Evolutionary conservation across 495 filamentous ascomycete species (phyloP).

Genomic region (Hypoxylon fuscum): DNA sequence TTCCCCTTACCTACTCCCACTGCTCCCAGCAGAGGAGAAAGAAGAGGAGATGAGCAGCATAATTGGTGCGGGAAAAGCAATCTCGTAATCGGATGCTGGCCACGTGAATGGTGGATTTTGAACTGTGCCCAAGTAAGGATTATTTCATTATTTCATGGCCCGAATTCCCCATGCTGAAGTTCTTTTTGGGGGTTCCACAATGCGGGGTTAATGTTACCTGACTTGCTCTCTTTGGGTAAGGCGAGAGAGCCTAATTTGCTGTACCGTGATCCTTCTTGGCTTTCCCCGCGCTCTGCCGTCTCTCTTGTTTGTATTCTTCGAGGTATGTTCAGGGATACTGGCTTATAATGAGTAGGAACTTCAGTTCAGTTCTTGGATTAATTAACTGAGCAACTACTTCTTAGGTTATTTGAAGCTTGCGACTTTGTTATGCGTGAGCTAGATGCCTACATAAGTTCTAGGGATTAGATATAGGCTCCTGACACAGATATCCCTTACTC

Average conservation of each 20-base stretch:
- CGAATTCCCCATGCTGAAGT: conserved; percentile 30
- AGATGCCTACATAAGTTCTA: too few relatives aligned
- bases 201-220: conserved; percentile 28
- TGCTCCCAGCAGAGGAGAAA: neutral
- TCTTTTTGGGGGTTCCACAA: conserved; percentile 23
- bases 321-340: too few relatives aligned
- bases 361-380: too few relatives aligned
- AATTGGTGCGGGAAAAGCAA: conserved; percentile 17
- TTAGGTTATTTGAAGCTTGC: too few relatives aligned
- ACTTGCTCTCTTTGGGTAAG: conserved; percentile 5
- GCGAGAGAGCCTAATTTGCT: conserved; percentile 10
- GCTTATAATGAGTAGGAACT: too few relatives aligned
- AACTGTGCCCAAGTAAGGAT: conserved; percentile 15
- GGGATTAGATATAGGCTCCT: too few relatives aligned
- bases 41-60: conserved; percentile 2
- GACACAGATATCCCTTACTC: too few relatives aligned
- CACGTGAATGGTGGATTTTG: conserved; percentile 30
- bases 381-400: too few relatives aligned
- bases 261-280: conserved; percentile 18
- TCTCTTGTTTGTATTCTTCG: neutral
- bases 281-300: conserved; percentile 15
- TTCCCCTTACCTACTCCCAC: too few relatives aligned
- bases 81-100: neutral
- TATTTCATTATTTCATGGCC: conserved; percentile 15
- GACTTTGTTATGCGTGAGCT: too few relatives aligned